Evolutionary conservation across 2,329 filamentous ascomycete genomes (phyloP).

Genomic region (Ophiostoma pallidulum): DNA sequence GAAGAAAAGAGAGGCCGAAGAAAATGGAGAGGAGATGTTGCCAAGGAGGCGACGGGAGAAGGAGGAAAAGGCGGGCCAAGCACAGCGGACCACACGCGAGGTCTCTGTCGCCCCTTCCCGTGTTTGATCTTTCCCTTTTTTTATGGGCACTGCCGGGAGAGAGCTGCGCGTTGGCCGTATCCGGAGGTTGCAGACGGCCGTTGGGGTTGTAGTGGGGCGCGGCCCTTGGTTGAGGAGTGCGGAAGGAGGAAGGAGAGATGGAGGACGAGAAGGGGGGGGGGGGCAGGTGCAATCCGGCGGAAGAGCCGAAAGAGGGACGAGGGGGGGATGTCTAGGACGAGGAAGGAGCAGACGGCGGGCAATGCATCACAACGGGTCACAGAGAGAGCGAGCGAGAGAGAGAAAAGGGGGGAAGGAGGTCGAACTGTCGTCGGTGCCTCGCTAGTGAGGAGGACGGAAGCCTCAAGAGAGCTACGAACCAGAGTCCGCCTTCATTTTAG

Average conservation of each 20-base stretch:
- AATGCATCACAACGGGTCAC: background rate
- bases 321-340: background rate
- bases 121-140: background rate
- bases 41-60: background rate
- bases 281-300: background rate
- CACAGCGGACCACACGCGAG: background rate
- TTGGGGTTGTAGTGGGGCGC: slow-evolving; percentile 7
- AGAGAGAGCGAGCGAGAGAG: background rate
- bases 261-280: background rate
- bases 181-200: slow-evolving; percentile 2
- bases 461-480: too few species aligned
- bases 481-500: too few species aligned
- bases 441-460: too few species aligned
- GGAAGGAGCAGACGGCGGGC: background rate
- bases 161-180: background rate
- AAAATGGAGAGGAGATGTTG: background rate
- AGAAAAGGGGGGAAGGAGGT: background rate
- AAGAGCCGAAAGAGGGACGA: background rate
- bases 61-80: slow-evolving; percentile 1
- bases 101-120: background rate
- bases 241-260: background rate
- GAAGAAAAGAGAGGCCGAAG: background rate
- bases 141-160: too few species aligned
- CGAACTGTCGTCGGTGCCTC: too few species aligned
- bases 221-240: slow-evolving; percentile 4